Conservation (phyloP, 1,284 basidiomycete species). For the Leccinum huronense region DNA sequence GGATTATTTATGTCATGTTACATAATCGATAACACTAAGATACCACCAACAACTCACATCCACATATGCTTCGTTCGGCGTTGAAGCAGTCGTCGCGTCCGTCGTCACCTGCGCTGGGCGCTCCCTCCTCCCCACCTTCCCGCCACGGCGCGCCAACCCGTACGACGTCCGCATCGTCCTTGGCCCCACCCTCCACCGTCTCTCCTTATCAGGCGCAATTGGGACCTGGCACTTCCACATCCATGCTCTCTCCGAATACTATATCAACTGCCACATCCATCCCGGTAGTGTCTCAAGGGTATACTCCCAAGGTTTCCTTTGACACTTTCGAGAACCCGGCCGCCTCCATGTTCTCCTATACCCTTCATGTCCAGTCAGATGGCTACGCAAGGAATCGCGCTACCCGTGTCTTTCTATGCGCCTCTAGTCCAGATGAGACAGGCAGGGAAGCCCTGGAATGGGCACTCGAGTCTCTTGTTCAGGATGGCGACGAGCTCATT, state of each 20-base stretch:
- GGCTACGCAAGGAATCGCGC: conserved; percentile 78
- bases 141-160: conserved; percentile 22
- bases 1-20: not conserved
- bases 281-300: conserved; percentile 46
- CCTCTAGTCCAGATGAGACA: conserved; percentile 86
- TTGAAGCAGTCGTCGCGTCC: conserved; percentile 45
- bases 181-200: conserved; percentile 15
- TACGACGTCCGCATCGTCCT: conserved; percentile 24
- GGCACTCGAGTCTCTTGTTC: conserved; percentile 82
- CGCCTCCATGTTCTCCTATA: conserved; percentile 72
- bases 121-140: conserved; percentile 21
- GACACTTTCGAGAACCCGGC: conserved; percentile 79
- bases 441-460: conserved; percentile 85
- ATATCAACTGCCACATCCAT: conserved; percentile 18
- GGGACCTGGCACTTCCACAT: conserved; percentile 15
- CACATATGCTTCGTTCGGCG: conserved; percentile 45
- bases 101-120: conserved; percentile 26
- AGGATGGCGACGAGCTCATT: conserved; percentile 94
- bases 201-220: conserved; percentile 18
- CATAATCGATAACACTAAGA: not conserved
- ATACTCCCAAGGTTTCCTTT: conserved; percentile 85
- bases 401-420: conserved; percentile 90
- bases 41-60: not conserved
- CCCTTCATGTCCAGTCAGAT: conserved; percentile 78
- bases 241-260: conserved; percentile 23